A percentile compares a stretch with the other conserved stretches of the same genome.
These are phyloP conservation scores for Phyllosticta citriasiana DNA, from an alignment of 2,329 filamentous ascomycete genomes.

Conservation along the genomic window DNA sequence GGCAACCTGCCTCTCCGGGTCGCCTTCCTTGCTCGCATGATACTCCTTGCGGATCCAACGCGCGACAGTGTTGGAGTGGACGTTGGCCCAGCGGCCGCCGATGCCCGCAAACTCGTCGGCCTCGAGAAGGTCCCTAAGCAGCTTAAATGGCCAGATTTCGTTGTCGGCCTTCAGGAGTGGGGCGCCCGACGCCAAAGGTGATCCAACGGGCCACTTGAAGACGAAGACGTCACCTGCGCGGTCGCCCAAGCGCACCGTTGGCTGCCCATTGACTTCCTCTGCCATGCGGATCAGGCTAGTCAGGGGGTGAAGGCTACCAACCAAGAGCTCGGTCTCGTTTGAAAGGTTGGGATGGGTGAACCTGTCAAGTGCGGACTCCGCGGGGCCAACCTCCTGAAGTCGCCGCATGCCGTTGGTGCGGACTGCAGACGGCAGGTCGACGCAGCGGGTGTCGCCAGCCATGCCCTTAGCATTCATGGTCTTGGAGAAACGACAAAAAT, in stretches of 20 bases:
- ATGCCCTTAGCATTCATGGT: not conserved
- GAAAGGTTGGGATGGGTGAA: not conserved
- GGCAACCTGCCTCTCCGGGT: not conserved
- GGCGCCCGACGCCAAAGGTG: not conserved
- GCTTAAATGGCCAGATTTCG: not conserved
- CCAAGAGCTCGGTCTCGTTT: not conserved
- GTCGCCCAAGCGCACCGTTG: not conserved
- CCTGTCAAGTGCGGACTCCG: not conserved
- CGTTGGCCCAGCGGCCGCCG: not conserved
- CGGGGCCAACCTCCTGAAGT: not conserved
- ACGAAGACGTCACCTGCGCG: not conserved
- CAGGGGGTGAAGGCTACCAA: not conserved
- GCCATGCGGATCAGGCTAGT: not conserved
- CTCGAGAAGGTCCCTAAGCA: not conserved
- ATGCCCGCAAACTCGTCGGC: not conserved
- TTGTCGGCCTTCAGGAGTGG: not conserved
- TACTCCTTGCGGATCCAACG: not conserved
- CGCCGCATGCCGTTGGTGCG: not conserved
- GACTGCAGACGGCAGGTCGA: not conserved
- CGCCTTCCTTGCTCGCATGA: not conserved
- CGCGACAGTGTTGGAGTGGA: not conserved
- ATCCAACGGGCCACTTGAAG: not conserved
- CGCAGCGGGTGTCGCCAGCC: not conserved
- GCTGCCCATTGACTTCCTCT: not conserved
- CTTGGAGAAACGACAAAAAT: not conserved